Conservation (phyloP, 2,329 filamentous ascomycete species). For the Neopestalotiopsis rosae region DNA sequence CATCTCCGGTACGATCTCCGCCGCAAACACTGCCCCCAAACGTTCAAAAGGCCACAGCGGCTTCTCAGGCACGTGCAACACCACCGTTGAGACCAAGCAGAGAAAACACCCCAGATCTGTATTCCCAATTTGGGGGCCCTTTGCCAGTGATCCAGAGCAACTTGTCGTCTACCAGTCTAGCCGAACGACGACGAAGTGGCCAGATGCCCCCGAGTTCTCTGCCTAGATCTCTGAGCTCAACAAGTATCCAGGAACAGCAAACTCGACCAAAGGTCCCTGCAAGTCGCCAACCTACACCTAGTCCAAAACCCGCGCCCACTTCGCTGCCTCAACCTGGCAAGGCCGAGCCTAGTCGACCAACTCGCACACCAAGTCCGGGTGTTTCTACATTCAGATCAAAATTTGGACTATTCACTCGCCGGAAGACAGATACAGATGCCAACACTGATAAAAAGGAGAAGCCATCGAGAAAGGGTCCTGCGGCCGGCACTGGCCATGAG, state of each 20-base stretch:
- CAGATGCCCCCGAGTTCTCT: slow-evolving; percentile 39
- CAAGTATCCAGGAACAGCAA: slow-evolving; percentile 37
- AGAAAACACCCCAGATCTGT: slow-evolving; percentile 69
- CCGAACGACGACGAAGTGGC: slow-evolving; percentile 52
- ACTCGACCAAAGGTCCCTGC: slow-evolving; percentile 34
- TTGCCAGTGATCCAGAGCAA: slow-evolving; percentile 68
- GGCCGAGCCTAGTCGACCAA: slow-evolving; percentile 32
- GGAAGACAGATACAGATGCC: slow-evolving; percentile 65
- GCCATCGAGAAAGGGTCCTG: slow-evolving; percentile 74
- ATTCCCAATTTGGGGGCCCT: slow-evolving; percentile 57
- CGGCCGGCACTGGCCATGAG: slow-evolving; percentile 93
- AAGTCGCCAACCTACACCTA: slow-evolving; percentile 42
- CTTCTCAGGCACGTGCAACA: slow-evolving; percentile 39
- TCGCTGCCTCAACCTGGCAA: slow-evolving; percentile 28
- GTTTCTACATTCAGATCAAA: slow-evolving; percentile 64
- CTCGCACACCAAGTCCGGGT: slow-evolving; percentile 60
- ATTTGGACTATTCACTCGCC: slow-evolving; percentile 80
- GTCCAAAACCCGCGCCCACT: slow-evolving; percentile 29
- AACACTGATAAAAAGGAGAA: slow-evolving; percentile 62
- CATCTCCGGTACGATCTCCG: slow-evolving; percentile 39
- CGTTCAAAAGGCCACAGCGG: slow-evolving; percentile 31
- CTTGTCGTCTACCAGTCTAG: slow-evolving; percentile 53
- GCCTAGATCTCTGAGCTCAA: slow-evolving; percentile 41
- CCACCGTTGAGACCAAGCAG: slow-evolving; percentile 70
- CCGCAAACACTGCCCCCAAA: slow-evolving; percentile 29